Evolutionary conservation across 2,329 filamentous ascomycete species (phyloP), one percentile per base, ranked within the genome.

Genomic region (Ustilaginoidea virens): DNA sequence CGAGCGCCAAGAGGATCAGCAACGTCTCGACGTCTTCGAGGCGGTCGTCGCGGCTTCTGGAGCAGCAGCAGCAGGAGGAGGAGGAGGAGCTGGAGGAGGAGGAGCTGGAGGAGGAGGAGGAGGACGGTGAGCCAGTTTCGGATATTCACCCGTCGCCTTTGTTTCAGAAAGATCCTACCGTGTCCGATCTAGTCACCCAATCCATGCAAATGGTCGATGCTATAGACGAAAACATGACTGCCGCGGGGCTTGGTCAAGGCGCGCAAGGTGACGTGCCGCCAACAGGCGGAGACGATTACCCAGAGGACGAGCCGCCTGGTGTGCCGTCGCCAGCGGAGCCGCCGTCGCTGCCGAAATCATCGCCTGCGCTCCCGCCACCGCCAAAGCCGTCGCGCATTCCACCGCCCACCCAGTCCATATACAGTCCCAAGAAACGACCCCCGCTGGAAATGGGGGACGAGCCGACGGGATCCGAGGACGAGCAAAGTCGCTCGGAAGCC

Each of bases 181-280:
- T 37, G 15, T 41, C 43, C 23, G 42, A 46, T 16, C 39, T 50
- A 13, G 44, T 53, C 11, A 56, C 65, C 9, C 51, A 60, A 21
- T 61, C 60, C 3, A 46, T 62, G 40, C 45, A 51, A 23, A 54
- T 64, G 49, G 43, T 61, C 7, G 44, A 51, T 28, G 48, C 43
- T 2, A 39, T 51, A 31, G 42, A 23, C 27, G 39, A 39, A n/a
- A 32, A 36, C 27, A 27, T 35, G 9, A 23, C 24, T 7, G 30
- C 13, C 7, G 12, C 16, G 13, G 27, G 10, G 5, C 17, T 23
- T 17, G 27, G 28, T 9, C 30, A 30, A 41, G 20, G 39, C 38
- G n/a, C n/a, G n/a, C 31, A 16, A 38, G 39, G 23, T 5, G 22
- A 30, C 17, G 25, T 27, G 18, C 34, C 42, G 20, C 33, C 34